phyloP scores from a whole-genome alignment of 768 basidiomycete species.

The Strobilomyces confusus region DNA sequence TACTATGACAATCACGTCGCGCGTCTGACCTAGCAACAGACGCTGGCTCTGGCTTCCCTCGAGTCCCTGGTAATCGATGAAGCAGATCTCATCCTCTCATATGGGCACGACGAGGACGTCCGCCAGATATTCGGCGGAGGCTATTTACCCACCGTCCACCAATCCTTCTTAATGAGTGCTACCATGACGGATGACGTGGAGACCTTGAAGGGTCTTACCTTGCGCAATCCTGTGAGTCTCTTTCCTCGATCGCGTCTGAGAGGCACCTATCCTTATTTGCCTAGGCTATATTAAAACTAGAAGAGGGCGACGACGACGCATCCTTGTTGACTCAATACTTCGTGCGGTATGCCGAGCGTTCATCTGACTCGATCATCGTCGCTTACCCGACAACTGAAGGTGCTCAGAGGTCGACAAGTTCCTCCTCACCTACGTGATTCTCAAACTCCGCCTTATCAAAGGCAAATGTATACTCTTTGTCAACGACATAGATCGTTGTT shows the following conservation, averaged over 20 bases:
- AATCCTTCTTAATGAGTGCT: slow-evolving; percentile 95
- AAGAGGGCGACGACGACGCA: slow-evolving; percentile 82
- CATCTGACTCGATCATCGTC: neutral
- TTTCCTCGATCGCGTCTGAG: neutral
- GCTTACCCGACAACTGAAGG: slow-evolving; percentile 33
- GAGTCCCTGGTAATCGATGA: slow-evolving; percentile 95
- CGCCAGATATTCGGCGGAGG: slow-evolving; percentile 64
- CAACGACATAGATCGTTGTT: slow-evolving; percentile 91
- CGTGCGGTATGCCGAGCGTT: slow-evolving; percentile 51
- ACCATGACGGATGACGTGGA: slow-evolving; percentile 98
- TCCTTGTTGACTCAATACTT: slow-evolving; percentile 82
- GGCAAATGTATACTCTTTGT: slow-evolving; percentile 98
- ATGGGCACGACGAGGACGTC: slow-evolving; percentile 92
- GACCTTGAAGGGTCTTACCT: slow-evolving; percentile 77
- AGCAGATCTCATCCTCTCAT: slow-evolving; percentile 94
- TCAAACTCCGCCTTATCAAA: slow-evolving; percentile 92
- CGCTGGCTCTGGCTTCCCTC: slow-evolving; percentile 59
- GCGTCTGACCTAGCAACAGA: slow-evolving; percentile 35
- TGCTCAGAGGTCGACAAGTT: slow-evolving; percentile 97
- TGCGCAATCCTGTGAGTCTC: slow-evolving; percentile 77
- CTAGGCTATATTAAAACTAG: slow-evolving; percentile 80
- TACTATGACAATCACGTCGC: neutral
- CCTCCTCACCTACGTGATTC: slow-evolving; percentile 90
- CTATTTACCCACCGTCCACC: slow-evolving; percentile 77
- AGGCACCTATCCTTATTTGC: neutral